These are phyloP conservation scores for Carex sylvatica DNA, from an alignment of 202 grass and related monocot genomes.

Conservation along the genomic window DNA sequence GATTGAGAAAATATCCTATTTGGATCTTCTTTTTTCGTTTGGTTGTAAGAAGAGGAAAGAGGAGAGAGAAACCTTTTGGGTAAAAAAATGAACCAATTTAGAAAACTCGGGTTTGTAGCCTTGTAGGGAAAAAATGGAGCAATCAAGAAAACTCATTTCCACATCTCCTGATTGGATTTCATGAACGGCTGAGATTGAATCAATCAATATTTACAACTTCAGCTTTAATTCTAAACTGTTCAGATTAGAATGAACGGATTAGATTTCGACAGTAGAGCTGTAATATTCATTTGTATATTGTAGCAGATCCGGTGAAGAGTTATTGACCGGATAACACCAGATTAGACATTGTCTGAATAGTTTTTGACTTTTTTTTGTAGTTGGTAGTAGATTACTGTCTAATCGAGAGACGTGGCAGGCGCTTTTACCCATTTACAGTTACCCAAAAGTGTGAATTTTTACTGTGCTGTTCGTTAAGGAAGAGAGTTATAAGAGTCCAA, in stretches of 20 bases:
- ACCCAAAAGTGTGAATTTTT: too few relatives aligned
- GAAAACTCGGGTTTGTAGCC: neutral
- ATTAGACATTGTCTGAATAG: neutral
- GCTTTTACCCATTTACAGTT: neutral
- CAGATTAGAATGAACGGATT: neutral
- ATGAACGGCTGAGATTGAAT: neutral
- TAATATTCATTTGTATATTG: neutral
- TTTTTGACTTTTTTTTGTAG: neutral
- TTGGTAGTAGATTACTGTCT: neutral
- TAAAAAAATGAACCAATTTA: neutral
- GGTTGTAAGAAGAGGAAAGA: neutral
- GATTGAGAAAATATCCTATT: slow-evolving; percentile 5
- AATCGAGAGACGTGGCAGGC: neutral
- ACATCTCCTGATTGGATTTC: neutral
- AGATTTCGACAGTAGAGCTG: neutral
- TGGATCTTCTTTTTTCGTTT: neutral
- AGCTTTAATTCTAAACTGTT: too few relatives aligned
- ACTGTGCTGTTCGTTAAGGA: too few relatives aligned
- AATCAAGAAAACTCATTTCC: neutral
- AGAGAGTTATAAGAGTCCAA: too few relatives aligned
- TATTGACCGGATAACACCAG: neutral
- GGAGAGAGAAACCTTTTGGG: neutral
- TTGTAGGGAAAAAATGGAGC: neutral
- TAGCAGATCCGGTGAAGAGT: neutral
- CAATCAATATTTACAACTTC: too few relatives aligned